Evolutionary conservation across 2,329 filamentous ascomycete genomes (phyloP).

Genomic region (Pseudogymnoascus sp.): DNA sequence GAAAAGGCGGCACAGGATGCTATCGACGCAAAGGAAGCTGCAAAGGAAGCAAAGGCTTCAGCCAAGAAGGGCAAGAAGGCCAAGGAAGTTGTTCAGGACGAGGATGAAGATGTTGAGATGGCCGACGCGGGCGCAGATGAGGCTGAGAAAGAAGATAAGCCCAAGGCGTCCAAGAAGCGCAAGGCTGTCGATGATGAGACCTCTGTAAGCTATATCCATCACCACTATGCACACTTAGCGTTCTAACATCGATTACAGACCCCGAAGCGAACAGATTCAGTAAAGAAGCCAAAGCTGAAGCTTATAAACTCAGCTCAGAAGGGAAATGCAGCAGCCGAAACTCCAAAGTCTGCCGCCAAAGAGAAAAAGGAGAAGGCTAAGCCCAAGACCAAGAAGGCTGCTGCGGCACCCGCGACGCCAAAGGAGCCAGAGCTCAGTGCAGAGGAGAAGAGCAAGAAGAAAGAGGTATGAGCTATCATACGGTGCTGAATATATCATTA

Average conservation of each 20-base stretch:
- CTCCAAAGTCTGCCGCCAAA: constrained; percentile 30
- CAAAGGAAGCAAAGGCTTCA: constrained; percentile 40
- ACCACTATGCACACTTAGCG: background rate
- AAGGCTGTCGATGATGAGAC: constrained; percentile 73
- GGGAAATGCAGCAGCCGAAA: constrained; percentile 42
- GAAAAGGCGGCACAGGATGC: constrained; percentile 42
- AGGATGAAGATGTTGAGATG: constrained; percentile 54
- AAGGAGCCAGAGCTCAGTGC: constrained; percentile 53
- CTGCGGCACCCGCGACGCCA: constrained; percentile 39
- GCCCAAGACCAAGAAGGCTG: constrained; percentile 48
- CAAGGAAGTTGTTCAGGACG: constrained; percentile 40
- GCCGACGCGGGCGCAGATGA: constrained; percentile 42
- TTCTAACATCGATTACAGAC: constrained; percentile 35
- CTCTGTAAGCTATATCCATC: constrained; percentile 46
- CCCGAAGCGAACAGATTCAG: constrained; percentile 52
- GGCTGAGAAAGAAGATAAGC: constrained; percentile 43
- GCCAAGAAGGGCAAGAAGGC: constrained; percentile 43
- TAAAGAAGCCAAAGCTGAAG: constrained; percentile 62
- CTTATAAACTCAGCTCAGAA: constrained; percentile 59
- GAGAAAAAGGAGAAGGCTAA: constrained; percentile 30
- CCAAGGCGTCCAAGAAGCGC: constrained; percentile 65
- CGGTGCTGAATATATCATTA: background rate
- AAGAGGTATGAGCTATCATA: constrained; percentile 41
- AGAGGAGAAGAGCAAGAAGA: constrained; percentile 51
- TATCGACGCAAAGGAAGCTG: constrained; percentile 41